Conservation (phyloP, 1,284 basidiomycete genomes). For the Microbotryum lychnidis-dioicae region DNA sequence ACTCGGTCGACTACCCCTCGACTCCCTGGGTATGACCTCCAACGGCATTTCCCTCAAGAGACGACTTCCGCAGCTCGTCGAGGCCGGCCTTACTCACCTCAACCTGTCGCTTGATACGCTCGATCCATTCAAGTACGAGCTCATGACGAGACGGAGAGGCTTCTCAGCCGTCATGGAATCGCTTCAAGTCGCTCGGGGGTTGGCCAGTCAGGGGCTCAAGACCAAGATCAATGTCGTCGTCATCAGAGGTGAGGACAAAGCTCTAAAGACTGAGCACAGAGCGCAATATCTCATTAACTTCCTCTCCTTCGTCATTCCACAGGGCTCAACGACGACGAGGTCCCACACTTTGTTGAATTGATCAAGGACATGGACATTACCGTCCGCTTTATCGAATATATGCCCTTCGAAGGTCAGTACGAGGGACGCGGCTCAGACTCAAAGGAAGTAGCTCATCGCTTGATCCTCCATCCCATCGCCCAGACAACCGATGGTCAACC, state of each 20-base stretch:
- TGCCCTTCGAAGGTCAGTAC: slow-evolving; percentile 72
- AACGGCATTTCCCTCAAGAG: slow-evolving; percentile 72
- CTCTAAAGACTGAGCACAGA: too few species aligned
- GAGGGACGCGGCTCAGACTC: too few species aligned
- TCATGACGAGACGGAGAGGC: slow-evolving; percentile 61
- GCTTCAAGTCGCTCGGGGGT: slow-evolving; percentile 17
- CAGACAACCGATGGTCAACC: slow-evolving; percentile 78
- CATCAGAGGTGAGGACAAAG: slow-evolving; percentile 48
- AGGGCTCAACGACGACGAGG: slow-evolving; percentile 68
- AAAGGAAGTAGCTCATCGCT: not conserved
- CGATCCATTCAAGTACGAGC: slow-evolving; percentile 77
- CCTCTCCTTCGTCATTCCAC: slow-evolving; percentile 66
- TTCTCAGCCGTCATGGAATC: slow-evolving; percentile 29
- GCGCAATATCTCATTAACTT: slow-evolving; percentile 53
- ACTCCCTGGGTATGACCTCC: slow-evolving; percentile 75
- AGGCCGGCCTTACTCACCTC: slow-evolving; percentile 68
- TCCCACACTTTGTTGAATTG: slow-evolving; percentile 67
- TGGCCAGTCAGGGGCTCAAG: slow-evolving; percentile 4
- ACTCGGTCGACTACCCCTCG: slow-evolving; percentile 40
- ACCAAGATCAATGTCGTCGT: slow-evolving; percentile 79
- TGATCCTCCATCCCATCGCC: not conserved
- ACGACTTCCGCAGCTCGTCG: slow-evolving; percentile 57
- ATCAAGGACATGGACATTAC: slow-evolving; percentile 56
- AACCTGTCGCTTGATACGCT: slow-evolving; percentile 80
- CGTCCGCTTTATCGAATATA: slow-evolving; percentile 83